Evolutionary conservation across 2,329 filamentous ascomycete genomes (phyloP).

Genomic region (Colletotrichum somersetense): DNA sequence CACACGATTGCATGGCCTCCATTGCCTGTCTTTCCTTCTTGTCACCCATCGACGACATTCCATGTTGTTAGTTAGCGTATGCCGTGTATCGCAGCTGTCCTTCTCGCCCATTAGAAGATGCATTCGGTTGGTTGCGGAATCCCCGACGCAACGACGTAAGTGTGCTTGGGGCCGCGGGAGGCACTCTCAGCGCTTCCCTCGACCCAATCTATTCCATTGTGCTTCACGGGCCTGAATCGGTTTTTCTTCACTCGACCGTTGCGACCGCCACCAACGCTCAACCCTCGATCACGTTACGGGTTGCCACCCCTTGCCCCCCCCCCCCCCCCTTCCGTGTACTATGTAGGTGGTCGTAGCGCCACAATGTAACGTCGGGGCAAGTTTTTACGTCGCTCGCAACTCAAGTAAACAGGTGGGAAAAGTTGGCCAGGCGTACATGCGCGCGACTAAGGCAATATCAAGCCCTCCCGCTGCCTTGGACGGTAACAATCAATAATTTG

Average conservation of each 20-base stretch:
- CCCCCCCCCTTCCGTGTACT: too few species aligned
- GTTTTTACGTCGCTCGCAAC: neutral
- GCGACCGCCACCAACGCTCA: neutral
- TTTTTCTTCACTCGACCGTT: neutral
- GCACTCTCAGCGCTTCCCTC: neutral
- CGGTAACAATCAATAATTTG: conserved; percentile 11
- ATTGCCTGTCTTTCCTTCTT: neutral
- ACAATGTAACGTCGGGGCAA: conserved; percentile 17
- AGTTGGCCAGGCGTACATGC: conserved; percentile 14
- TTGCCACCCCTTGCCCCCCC: neutral
- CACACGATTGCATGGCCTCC: neutral
- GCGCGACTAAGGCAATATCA: neutral
- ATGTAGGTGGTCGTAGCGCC: neutral
- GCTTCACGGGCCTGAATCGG: too few species aligned
- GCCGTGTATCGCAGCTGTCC: neutral
- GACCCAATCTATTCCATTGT: too few species aligned
- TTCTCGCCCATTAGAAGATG: neutral
- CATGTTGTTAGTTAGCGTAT: neutral
- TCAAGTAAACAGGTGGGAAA: neutral
- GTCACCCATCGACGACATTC: neutral
- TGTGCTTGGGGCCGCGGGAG: conserved; percentile 29
- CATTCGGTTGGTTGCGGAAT: neutral
- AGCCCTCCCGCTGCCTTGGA: conserved; percentile 8
- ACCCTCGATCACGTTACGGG: neutral
- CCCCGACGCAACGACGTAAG: neutral